These are phyloP conservation scores for Extremus antarcticus DNA, from an alignment of 495 filamentous ascomycete genomes.

Conservation along the genomic window DNA sequence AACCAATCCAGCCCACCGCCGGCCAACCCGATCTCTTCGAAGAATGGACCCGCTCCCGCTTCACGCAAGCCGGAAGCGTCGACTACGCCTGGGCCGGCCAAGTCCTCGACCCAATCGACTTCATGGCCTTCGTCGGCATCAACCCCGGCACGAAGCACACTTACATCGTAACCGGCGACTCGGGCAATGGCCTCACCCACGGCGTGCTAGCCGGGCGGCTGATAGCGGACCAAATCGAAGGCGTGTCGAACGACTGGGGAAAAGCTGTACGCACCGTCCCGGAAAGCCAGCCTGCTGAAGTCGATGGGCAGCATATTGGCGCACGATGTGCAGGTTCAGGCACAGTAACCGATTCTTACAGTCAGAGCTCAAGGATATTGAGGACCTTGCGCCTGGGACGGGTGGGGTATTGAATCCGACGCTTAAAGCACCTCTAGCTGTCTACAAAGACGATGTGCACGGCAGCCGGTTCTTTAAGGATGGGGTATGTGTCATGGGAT, in stretches of 20 bases:
- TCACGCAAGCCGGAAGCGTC: constrained; percentile 36
- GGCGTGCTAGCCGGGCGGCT: constrained; percentile 42
- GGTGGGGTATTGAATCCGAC: constrained; percentile 44
- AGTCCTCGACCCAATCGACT: constrained; percentile 46
- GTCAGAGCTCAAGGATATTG: constrained; percentile 46
- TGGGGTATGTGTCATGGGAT: constrained; percentile 42
- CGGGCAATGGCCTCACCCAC: constrained; percentile 49
- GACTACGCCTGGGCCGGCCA: constrained; percentile 51
- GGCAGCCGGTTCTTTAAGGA: constrained; percentile 44
- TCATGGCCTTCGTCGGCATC: constrained; percentile 45
- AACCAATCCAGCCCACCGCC: not conserved
- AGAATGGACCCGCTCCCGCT: constrained; percentile 41
- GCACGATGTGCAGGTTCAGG: constrained; percentile 44
- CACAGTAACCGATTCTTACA: constrained; percentile 45
- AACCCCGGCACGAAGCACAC: constrained; percentile 42
- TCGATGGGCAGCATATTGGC: constrained; percentile 29
- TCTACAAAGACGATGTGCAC: constrained; percentile 50
- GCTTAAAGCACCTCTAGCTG: constrained; percentile 36
- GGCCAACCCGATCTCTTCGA: constrained; percentile 4
- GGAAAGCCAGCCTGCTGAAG: constrained; percentile 34
- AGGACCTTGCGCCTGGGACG: constrained; percentile 37
- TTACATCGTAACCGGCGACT: constrained; percentile 48
- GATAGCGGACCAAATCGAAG: constrained; percentile 45
- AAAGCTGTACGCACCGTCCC: constrained; percentile 39
- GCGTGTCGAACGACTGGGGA: constrained; percentile 38